phyloP scores from a whole-genome alignment of 331 rosid genomes.

The Pyracantha coccinea region DNA sequence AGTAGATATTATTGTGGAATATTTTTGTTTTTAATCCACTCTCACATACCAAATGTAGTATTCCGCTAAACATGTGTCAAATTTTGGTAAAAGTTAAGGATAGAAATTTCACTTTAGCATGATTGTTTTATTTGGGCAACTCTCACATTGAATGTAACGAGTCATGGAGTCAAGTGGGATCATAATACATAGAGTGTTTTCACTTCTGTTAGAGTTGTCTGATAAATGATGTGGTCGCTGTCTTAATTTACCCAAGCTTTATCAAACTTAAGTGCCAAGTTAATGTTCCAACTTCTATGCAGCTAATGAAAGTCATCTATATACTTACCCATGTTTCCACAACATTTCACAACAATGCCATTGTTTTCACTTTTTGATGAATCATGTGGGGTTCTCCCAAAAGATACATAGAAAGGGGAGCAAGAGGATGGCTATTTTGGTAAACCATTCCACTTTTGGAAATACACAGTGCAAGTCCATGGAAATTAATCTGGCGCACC shows the following conservation, averaged over 20 bases:
- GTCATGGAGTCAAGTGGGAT: too few species aligned
- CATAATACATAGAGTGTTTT: neutral
- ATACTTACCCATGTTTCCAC: constrained; percentile 9
- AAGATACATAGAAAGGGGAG: neutral
- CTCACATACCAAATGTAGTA: too few species aligned
- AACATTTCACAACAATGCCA: constrained; percentile 10
- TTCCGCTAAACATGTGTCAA: too few species aligned
- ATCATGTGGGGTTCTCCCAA: constrained; percentile 5
- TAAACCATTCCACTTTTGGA: neutral
- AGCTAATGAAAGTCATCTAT: neutral
- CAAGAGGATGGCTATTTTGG: neutral
- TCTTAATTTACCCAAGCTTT: neutral
- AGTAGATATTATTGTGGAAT: too few species aligned
- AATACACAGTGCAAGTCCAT: neutral
- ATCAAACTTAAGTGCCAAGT: neutral
- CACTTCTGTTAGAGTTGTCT: neutral
- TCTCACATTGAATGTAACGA: neutral
- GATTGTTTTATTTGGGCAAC: neutral
- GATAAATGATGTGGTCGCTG: neutral
- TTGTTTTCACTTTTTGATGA: neutral
- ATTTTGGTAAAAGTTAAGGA: neutral
- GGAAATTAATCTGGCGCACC: neutral
- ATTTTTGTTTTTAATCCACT: too few species aligned
- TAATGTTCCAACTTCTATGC: neutral
- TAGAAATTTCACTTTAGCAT: too few species aligned